Conservation (phyloP, 352 stramenopile species). For the Pythium phragmiticola region DNA sequence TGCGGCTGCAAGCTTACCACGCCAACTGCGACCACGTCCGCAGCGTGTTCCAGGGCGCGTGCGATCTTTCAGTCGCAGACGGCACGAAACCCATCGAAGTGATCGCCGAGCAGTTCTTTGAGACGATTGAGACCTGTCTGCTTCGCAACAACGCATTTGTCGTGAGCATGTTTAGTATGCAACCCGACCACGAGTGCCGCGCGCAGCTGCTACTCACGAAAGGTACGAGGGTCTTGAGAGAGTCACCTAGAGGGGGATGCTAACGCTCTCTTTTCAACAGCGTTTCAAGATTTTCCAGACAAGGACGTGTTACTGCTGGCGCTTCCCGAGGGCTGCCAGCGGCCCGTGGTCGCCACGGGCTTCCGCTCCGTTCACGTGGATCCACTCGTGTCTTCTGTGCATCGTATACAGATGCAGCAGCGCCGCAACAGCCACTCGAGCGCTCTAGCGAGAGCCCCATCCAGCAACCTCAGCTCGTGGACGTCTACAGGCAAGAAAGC, state of each 20-base stretch:
- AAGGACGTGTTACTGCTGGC: slow-evolving; percentile 60
- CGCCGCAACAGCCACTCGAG: slow-evolving; percentile 1
- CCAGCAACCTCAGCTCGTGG: slow-evolving; percentile 1
- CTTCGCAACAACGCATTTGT: slow-evolving; percentile 62
- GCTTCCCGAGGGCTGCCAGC: slow-evolving; percentile 42
- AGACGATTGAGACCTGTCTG: slow-evolving; percentile 45
- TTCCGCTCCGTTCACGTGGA: slow-evolving; percentile 48
- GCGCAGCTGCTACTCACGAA: slow-evolving; percentile 52
- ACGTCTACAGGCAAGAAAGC: slow-evolving; percentile 2
- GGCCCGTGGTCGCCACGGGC: slow-evolving; percentile 40
- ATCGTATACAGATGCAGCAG: slow-evolving; percentile 35
- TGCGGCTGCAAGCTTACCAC: slow-evolving; percentile 86
- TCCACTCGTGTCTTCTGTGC: slow-evolving; percentile 36
- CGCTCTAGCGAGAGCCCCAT: not conserved
- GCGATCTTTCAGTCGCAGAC: slow-evolving; percentile 45
- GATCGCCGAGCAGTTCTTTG: slow-evolving; percentile 58
- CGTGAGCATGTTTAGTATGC: slow-evolving; percentile 56
- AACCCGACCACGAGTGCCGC: slow-evolving; percentile 33
- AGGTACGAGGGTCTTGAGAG: slow-evolving; percentile 31
- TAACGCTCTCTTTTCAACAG: slow-evolving; percentile 27
- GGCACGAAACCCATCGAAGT: slow-evolving; percentile 50
- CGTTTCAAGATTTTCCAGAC: slow-evolving; percentile 55
- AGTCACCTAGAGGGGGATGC: not conserved
- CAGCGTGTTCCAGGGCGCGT: slow-evolving; percentile 35
- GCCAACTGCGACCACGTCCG: slow-evolving; percentile 55